These are phyloP conservation scores for Malassezia brasiliensis DNA, from an alignment of 1,284 basidiomycete species.

Conservation along the genomic window DNA sequence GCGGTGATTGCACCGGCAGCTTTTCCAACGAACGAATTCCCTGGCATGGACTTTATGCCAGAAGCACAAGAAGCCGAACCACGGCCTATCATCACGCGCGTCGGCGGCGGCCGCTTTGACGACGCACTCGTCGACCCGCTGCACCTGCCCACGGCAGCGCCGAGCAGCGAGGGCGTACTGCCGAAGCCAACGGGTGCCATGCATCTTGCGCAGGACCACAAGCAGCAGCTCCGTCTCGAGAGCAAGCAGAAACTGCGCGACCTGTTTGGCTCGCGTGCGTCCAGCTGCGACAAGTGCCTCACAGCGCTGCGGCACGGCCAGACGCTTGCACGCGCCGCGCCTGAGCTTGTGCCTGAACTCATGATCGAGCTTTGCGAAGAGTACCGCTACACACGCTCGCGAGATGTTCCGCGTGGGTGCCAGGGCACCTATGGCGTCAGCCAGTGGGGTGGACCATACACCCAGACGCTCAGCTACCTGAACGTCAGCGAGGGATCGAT, in stretches of 20 bases:
- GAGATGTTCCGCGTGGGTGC: slow-evolving; percentile 53
- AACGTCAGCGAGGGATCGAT: slow-evolving; percentile 26
- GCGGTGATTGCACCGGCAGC: slow-evolving; percentile 36
- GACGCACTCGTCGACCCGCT: slow-evolving; percentile 60
- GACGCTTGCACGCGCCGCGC: slow-evolving; percentile 59
- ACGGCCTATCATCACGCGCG: slow-evolving; percentile 33
- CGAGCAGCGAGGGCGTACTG: slow-evolving; percentile 25
- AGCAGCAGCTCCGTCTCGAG: slow-evolving; percentile 53
- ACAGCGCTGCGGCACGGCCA: slow-evolving; percentile 59
- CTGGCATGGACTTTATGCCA: slow-evolving; percentile 27
- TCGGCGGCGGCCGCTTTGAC: slow-evolving; percentile 25
- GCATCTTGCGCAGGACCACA: slow-evolving; percentile 7
- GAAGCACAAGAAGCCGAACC: slow-evolving; percentile 26
- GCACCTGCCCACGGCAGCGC: slow-evolving; percentile 57
- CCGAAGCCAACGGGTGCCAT: slow-evolving; percentile 19
- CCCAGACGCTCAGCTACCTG: slow-evolving; percentile 43
- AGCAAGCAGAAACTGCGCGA: slow-evolving; percentile 28
- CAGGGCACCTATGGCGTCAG: slow-evolving; percentile 21
- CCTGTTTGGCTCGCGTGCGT: slow-evolving; percentile 41
- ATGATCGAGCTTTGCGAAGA: slow-evolving; percentile 58
- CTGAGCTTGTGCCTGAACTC: slow-evolving; percentile 57
- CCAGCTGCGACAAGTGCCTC: slow-evolving; percentile 58
- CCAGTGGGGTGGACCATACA: slow-evolving; percentile 28
- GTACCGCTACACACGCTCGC: slow-evolving; percentile 54
- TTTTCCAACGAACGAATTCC: slow-evolving; percentile 44